Conservation (phyloP, 139 green algal genomes). For the Chlamydomonas sp. region DNA sequence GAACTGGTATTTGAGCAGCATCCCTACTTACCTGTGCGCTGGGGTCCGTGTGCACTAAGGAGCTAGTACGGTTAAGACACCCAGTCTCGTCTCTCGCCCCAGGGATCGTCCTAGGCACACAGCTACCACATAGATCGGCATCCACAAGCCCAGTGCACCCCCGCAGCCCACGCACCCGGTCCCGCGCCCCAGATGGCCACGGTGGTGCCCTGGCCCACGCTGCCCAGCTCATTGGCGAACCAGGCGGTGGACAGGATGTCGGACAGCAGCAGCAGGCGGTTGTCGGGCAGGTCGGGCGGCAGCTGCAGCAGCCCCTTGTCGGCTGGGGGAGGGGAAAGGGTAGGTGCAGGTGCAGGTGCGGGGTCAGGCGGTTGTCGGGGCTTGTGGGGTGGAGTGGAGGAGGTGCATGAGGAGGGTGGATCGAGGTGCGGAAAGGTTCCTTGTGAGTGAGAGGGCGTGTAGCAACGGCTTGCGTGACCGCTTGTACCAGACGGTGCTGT, state of each 20-base stretch:
- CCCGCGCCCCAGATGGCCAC: constrained; percentile 85
- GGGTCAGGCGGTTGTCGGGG: no score
- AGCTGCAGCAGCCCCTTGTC: constrained; percentile 75
- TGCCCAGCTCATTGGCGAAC: constrained; percentile 72
- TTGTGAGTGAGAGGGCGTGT: no score
- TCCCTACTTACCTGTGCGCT: background rate
- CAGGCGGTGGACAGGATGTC: constrained; percentile 85
- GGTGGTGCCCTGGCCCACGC: constrained; percentile 62
- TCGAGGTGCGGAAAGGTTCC: no score
- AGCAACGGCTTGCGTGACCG: no score
- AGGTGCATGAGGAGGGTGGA: no score
- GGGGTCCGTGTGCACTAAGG: background rate
- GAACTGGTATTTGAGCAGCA: no score
- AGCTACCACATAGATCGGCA: no score
- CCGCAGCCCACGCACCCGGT: constrained; percentile 51
- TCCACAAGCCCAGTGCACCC: background rate
- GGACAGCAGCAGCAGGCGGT: constrained; percentile 68
- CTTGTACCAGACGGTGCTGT: no score
- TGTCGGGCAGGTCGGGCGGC: constrained; percentile 47
- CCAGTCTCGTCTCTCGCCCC: no score
- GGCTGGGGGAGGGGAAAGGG: constrained; percentile 42
- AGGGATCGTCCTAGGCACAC: no score
- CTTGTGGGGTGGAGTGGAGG: no score
- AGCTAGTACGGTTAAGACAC: background rate
- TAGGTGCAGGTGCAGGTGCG: no score